phyloP scores from a whole-genome alignment of 306 rosid genomes.

The Trichosanthes truncata region DNA sequence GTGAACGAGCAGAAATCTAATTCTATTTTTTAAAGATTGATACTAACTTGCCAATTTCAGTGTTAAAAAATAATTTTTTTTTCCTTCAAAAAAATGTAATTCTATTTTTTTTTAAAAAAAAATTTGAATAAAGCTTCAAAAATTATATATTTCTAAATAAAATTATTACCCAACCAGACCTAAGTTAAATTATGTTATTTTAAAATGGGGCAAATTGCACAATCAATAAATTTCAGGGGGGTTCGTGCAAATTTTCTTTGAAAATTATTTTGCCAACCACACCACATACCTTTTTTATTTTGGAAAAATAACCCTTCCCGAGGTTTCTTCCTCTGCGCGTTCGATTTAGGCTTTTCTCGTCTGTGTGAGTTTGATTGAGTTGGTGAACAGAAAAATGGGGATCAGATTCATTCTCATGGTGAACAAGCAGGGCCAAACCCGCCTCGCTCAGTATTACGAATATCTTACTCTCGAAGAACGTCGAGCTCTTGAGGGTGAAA shows the following conservation, averaged over 20 bases:
- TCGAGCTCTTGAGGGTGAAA: conserved; percentile 85
- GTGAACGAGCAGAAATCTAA: too few species aligned
- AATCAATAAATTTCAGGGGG: too few species aligned
- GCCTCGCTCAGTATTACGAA: conserved; percentile 92
- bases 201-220: background rate
- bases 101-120: too few species aligned
- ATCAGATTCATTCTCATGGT: conserved; percentile 91
- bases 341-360: background rate
- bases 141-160: too few species aligned
- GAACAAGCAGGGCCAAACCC: conserved; percentile 91
- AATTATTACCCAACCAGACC: too few species aligned
- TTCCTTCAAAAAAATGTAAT: too few species aligned
- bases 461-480: conserved; percentile 78
- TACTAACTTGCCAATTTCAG: too few species aligned
- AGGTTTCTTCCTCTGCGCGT: background rate
- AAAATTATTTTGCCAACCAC: background rate
- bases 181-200: too few species aligned
- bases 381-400: conserved; percentile 40
- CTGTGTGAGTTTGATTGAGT: background rate
- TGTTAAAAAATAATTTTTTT: too few species aligned
- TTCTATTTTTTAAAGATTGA: too few species aligned
- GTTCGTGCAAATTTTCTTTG: background rate
- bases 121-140: too few species aligned
- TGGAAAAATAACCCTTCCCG: background rate
- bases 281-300: background rate